phyloP scores from a whole-genome alignment of 2,329 filamentous ascomycete species.

The Myriosclerotinia duriaeana region DNA sequence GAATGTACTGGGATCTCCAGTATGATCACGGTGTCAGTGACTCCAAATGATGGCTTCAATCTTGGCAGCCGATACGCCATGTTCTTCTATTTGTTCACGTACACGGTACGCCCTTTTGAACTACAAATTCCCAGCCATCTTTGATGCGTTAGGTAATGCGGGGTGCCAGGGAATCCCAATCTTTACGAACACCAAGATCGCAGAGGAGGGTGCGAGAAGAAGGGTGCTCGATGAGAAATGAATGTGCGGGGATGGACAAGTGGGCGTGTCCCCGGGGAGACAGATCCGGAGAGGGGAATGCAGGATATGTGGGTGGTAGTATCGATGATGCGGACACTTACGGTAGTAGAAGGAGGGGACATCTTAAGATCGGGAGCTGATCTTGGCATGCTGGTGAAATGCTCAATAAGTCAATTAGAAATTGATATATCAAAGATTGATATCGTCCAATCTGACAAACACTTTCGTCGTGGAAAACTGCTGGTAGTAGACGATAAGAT shows the following conservation, averaged over 20 bases:
- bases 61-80: slow-evolving; percentile 40
- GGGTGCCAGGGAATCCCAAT: slow-evolving; percentile 46
- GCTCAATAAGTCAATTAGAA: not conserved
- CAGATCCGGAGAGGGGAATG: slow-evolving; percentile 32
- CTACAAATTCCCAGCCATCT: slow-evolving; percentile 42
- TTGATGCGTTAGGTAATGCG: slow-evolving; percentile 38
- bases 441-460: slow-evolving; percentile 10
- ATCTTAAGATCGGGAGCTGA: slow-evolving; percentile 36
- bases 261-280: slow-evolving; percentile 40
- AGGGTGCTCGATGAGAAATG: slow-evolving; percentile 51
- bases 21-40: slow-evolving; percentile 46
- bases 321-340: slow-evolving; percentile 41
- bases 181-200: slow-evolving; percentile 45
- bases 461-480: not conserved
- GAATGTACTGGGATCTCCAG: slow-evolving; percentile 47
- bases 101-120: slow-evolving; percentile 49
- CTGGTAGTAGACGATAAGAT: not conserved
- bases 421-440: not conserved
- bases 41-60: slow-evolving; percentile 43
- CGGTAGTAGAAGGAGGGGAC: slow-evolving; percentile 36
- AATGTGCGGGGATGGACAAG: slow-evolving; percentile 45
- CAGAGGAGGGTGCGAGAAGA: slow-evolving; percentile 40
- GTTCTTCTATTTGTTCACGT: slow-evolving; percentile 44
- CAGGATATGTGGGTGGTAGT: slow-evolving; percentile 36
- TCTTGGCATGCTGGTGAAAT: not conserved